phyloP scores from a whole-genome alignment of 2,329 filamentous ascomycete genomes.

The Alternaria gansuensis region DNA sequence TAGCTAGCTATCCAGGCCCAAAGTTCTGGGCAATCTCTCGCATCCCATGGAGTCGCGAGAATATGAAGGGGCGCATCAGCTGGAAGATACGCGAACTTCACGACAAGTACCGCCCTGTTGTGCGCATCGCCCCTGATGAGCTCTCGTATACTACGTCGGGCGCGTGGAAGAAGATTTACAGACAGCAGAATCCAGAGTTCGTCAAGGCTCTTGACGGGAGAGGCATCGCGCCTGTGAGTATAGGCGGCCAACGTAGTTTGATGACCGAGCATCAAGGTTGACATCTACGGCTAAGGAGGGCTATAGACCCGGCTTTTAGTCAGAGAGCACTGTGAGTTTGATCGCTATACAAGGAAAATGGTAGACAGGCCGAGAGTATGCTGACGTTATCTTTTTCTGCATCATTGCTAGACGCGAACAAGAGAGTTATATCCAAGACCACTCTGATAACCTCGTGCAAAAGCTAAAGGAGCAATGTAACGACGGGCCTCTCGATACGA shows the following conservation, averaged over 20 bases:
- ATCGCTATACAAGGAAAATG: rapidly evolving
- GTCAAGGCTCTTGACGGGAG: constrained; percentile 18
- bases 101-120: constrained; percentile 14
- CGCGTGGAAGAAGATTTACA: constrained; percentile 18
- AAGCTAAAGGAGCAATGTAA: constrained; percentile 7
- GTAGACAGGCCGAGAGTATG: background rate
- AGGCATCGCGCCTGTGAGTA: constrained; percentile 17
- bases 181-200: constrained; percentile 21
- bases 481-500: constrained; percentile 13
- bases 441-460: constrained; percentile 15
- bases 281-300: constrained; percentile 17
- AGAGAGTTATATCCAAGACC: constrained; percentile 14
- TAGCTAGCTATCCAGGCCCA: constrained; percentile 20
- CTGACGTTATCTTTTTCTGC: background rate
- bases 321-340: constrained; percentile 15
- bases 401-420: constrained; percentile 10
- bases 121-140: constrained; percentile 18
- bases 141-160: constrained; percentile 11
- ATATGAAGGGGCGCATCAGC: constrained; percentile 13
- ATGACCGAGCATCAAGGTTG: constrained; percentile 20
- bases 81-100: constrained; percentile 14
- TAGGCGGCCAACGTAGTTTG: constrained; percentile 18
- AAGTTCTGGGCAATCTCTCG: constrained; percentile 20
- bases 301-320: constrained; percentile 19
- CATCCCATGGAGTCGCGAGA: constrained; percentile 13